Conservation (phyloP, 2,329 filamentous ascomycete species). For the Fusarium cicatricum region DNA sequence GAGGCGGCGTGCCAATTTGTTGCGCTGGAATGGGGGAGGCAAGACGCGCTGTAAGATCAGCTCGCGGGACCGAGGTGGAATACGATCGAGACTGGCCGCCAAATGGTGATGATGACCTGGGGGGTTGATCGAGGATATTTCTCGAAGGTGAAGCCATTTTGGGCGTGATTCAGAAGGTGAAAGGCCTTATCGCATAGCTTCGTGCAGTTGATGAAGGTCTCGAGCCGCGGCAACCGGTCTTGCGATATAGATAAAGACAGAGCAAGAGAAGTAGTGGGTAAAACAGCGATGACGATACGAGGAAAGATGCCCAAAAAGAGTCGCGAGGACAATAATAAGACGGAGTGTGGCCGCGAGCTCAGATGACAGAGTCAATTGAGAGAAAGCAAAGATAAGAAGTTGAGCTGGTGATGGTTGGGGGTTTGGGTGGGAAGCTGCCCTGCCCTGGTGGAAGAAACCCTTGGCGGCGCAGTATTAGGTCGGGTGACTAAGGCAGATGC, state of each 20-base stretch:
- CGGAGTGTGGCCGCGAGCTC: conserved; percentile 18
- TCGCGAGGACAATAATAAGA: conserved; percentile 23
- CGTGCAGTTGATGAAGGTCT: conserved; percentile 13
- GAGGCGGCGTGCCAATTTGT: conserved; percentile 48
- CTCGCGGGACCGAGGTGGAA: conserved; percentile 64
- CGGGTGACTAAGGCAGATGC: conserved; percentile 39
- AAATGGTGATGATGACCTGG: conserved; percentile 57
- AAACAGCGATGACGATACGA: conserved; percentile 22
- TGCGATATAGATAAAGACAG: conserved; percentile 15
- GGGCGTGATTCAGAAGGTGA: conserved; percentile 17
- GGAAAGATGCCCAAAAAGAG: conserved; percentile 16
- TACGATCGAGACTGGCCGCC: conserved; percentile 56
- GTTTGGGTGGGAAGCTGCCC: conserved; percentile 9
- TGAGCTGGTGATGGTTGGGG: conserved; percentile 12
- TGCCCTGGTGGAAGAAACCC: conserved; percentile 30
- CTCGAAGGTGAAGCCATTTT: conserved; percentile 52
- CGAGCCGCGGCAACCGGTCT: conserved; percentile 14
- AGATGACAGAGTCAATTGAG: conserved; percentile 37
- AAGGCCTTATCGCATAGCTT: conserved; percentile 41
- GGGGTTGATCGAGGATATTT: conserved; percentile 49
- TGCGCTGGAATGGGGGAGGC: conserved; percentile 62
- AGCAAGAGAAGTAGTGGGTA: conserved; percentile 1
- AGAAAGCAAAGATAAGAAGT: conserved; percentile 32
- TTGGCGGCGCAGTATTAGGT: conserved; percentile 28
- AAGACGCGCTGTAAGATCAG: conserved; percentile 67